Evolutionary conservation across 331 rosid genomes (phyloP), one percentile per base, ranked within the genome.

Genomic region (Malus hybrid): DNA sequence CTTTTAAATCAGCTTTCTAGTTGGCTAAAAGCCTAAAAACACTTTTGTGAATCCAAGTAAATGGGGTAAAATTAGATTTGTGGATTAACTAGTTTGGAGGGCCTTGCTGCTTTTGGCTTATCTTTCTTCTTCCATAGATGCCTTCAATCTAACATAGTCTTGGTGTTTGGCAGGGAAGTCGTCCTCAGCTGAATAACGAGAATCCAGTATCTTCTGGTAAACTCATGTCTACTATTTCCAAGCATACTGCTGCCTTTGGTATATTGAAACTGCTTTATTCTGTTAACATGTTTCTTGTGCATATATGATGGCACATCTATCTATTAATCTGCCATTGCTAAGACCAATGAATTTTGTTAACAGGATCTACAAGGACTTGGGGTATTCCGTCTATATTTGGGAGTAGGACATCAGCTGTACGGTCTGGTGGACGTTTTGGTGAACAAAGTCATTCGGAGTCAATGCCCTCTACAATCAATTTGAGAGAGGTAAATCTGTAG

Each of bases 401-500:
- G 44, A 54, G 54, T 63, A 62, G 20, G 62, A 13, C 67, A 33
- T 50, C 78, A 11, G 27, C 79, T 62, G 76, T 36, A 50, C 57
- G 4, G 64, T 56, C 29, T 24, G 74, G 72, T 34, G 10, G 27
- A 52, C 54, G 46, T 50, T 34, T 22, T 34, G 68, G 57, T 59
- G 76, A 77, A 52, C 69, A 48, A 33, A 60, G 24, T 69, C 29
- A 34, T 67, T 62, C 74, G 22, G 76, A 77, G 50, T 55, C 48
- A 18, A 72, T 39, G 66, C 85, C 85, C 61, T 50, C 85, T 44
- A 62, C 29, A 39, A 81, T 81, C 76, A 71, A 77, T 22, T 68
- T 81, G 79, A 81, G 63, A 72, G 82, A 81, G 85, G 85, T 81
- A 77, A 48, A 50, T 67, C 39, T 61, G 68, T 61, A 31, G 70